These are phyloP conservation scores for Puccinia hordei DNA, from an alignment of 1,284 basidiomycete genomes.

Conservation along the genomic window DNA sequence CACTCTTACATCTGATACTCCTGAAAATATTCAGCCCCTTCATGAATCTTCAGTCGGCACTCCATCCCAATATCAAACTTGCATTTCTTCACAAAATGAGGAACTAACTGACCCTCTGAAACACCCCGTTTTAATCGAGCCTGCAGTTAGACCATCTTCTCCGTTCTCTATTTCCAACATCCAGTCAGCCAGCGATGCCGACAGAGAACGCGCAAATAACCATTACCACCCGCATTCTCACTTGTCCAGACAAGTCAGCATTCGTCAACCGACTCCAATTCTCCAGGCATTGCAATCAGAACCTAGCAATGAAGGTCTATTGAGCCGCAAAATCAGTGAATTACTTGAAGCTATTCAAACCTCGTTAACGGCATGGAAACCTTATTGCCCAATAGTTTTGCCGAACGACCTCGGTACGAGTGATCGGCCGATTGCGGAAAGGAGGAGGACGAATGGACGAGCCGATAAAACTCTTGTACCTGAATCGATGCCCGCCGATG, in stretches of 20 bases:
- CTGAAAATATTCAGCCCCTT: neutral
- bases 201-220: neutral
- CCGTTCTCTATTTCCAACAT: neutral
- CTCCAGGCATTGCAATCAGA: neutral
- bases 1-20: neutral
- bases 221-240: neutral
- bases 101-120: neutral
- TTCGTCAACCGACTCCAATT: neutral
- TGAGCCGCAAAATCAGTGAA: conserved; percentile 7
- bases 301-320: conserved; percentile 4
- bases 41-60: neutral
- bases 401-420: neutral
- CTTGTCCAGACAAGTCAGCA: conserved; percentile 1
- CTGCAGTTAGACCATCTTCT: neutral
- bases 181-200: neutral
- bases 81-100: neutral
- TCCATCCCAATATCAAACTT: neutral
- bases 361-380: neutral
- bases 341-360: conserved; percentile 1
- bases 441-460: neutral
- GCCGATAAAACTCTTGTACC: neutral
- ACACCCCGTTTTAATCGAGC: neutral
- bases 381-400: neutral
- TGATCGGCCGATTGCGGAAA: neutral
- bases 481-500: neutral